Evolutionary conservation across 2,329 filamentous ascomycete genomes (phyloP), one percentile per base, ranked within the genome.

Genomic region (Colletotrichum lini): DNA sequence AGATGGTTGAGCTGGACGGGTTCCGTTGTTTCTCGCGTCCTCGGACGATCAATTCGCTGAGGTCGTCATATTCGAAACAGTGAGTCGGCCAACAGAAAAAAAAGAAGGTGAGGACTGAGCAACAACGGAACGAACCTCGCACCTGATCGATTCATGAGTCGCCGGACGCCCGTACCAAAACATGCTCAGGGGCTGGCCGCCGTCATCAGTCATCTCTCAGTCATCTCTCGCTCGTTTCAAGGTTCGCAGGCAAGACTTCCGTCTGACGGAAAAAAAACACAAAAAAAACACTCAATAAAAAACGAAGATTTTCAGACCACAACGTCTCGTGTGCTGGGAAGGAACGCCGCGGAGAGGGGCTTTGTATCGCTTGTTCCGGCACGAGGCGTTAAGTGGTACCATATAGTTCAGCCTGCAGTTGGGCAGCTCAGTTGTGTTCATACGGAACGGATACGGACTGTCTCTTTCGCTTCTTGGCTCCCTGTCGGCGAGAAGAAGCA

Each of bases 291-390:
- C 30, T 35, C 7, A 35, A 35, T 35, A 9, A 35, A 35, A 35
- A 8, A 26, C 65, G 9, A 47, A 57, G 38, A 56, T 56, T 26
- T 61, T 62, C 53, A 52, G 52, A 65, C 60, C 60, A 45, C 13
- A 45, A 26, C 45, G 66, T 68, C 66, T 65, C 53, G 44, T 64
- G 59, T 68, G 59, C 23, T 68, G 23, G 26, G 45, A 57, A 38
- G 45, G 52, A 58, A 65, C 50, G 58, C 44, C 35, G 21, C 18
- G 12, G 21, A 49, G 16, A 30, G 59, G 23, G 35, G 26, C 49
- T 42, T 23, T 38, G n/a, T 35, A 45, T 49, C 38, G 40, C 38
- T 38, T 21, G 10, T 54, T 49, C 35, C 38, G 15, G 56, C 18
- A 21, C 35, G 18, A 23, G 16, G 45, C 23, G 35, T 35, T 23